Percentiles rank a stretch among this genome's conserved stretches.
phyloP scores from a whole-genome alignment of 371 early-diverging fungal species.

The Paramicrosporidium saccamoebae region DNA sequence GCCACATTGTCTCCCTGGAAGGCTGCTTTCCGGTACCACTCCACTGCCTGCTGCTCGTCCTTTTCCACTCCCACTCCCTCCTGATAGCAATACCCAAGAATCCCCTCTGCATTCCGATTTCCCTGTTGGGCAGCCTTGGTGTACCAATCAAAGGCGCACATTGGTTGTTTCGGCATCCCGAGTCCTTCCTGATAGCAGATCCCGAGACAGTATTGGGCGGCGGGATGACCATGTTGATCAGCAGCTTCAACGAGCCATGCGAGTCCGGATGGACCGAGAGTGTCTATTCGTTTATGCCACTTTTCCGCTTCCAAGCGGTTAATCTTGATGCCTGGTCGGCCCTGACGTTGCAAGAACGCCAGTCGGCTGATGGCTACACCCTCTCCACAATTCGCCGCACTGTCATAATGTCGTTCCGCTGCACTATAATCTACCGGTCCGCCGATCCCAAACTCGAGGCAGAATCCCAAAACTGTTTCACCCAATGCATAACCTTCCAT shows the following conservation, averaged over 20 bases:
- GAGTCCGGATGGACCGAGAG: slow-evolving; percentile 8
- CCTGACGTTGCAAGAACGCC: slow-evolving; percentile 29
- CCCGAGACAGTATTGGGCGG: slow-evolving; percentile 9
- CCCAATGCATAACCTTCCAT: too few species aligned
- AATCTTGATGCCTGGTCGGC: slow-evolving; percentile 28
- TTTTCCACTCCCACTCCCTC: slow-evolving; percentile 37
- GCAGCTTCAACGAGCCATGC: slow-evolving; percentile 19
- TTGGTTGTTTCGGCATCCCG: slow-evolving; percentile 1
- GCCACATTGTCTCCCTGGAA: slow-evolving; percentile 21
- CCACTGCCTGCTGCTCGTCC: slow-evolving; percentile 20
- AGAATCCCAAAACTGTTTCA: slow-evolving; percentile 25
- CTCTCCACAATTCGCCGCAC: slow-evolving; percentile 12
- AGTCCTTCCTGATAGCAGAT: slow-evolving; percentile 2
- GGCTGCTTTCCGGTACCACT: slow-evolving; percentile 25
- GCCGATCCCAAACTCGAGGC: slow-evolving; percentile 47
- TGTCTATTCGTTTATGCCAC: slow-evolving; percentile 11
- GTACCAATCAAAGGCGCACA: slow-evolving; percentile 30
- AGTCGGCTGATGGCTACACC: slow-evolving; percentile 20
- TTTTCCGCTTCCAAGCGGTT: slow-evolving; percentile 25
- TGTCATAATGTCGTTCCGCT: slow-evolving; percentile 19
- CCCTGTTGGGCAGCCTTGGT: slow-evolving; percentile 15
- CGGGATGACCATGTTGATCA: slow-evolving; percentile 8
- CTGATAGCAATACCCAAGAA: slow-evolving; percentile 24
- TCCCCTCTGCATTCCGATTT: slow-evolving; percentile 20
- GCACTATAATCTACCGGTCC: slow-evolving; percentile 10